Percentiles rank a stretch among this genome's conserved stretches.
Evolutionary conservation across 2,329 filamentous ascomycete genomes (phyloP).

Genomic region (Plenodomus biglobosus): DNA sequence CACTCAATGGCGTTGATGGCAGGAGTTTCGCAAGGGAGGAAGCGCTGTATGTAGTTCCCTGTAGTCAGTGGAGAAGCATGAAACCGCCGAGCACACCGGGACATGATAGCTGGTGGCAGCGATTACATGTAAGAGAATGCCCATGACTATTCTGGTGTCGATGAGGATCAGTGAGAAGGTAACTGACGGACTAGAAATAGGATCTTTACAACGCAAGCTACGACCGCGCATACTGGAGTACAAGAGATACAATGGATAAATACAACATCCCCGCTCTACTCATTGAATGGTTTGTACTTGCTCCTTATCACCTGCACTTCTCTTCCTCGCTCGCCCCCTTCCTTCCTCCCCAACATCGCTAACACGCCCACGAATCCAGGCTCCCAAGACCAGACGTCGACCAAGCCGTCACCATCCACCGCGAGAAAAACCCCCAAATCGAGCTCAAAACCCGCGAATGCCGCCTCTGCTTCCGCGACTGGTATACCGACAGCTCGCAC

Average conservation of each 20-base stretch:
- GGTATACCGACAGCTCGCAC: constrained; percentile 6
- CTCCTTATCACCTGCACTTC: background rate
- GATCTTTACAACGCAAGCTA: constrained; percentile 8
- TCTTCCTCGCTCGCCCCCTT: background rate
- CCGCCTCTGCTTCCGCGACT: constrained; percentile 5
- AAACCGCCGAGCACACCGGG: background rate
- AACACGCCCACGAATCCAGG: background rate
- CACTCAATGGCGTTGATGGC: background rate
- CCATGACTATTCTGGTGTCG: no score
- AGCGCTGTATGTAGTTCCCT: constrained; percentile 11
- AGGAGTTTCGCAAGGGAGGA: constrained; percentile 3
- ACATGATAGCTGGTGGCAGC: constrained; percentile 15
- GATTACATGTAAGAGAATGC: constrained; percentile 9
- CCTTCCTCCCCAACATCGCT: background rate
- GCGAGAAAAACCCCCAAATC: background rate
- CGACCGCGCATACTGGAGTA: constrained; percentile 10
- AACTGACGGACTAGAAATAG: no score
- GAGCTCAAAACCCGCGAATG: background rate
- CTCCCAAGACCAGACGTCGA: background rate
- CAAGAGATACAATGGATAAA: constrained; percentile 4
- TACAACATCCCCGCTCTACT: constrained; percentile 2
- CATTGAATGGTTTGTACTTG: constrained; percentile 1
- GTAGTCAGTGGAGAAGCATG: constrained; percentile 8
- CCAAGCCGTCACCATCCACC: background rate
- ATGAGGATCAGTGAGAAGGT: no score